Conservation (phyloP, 176 grass and related monocot species). For the Eragrostis nindensis region DNA sequence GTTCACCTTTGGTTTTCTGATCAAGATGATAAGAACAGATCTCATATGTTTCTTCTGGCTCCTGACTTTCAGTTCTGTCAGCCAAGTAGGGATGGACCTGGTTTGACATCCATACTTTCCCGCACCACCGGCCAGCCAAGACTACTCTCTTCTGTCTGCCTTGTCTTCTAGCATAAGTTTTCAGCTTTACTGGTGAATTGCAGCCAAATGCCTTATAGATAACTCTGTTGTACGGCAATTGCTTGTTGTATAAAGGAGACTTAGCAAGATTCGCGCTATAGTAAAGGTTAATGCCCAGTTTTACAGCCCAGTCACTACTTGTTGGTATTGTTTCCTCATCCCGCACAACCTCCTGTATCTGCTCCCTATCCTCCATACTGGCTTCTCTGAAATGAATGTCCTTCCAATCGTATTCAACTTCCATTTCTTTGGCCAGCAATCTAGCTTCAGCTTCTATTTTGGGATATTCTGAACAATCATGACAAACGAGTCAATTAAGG, state of each 20-base stretch:
- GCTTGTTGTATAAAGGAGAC: conserved; percentile 81
- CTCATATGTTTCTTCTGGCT: conserved; percentile 43
- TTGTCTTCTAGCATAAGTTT: conserved; percentile 51
- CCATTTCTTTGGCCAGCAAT: conserved; percentile 67
- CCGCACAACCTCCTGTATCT: conserved; percentile 53
- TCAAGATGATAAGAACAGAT: conserved; percentile 15
- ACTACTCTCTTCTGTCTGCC: conserved; percentile 68
- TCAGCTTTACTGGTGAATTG: conserved; percentile 56
- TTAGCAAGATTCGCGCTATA: conserved; percentile 91
- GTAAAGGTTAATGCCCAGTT: conserved; percentile 94
- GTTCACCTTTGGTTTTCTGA: conserved; percentile 28
- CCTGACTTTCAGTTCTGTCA: conserved; percentile 48
- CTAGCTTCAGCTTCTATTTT: conserved; percentile 93
- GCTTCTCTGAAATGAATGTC: conserved; percentile 73
- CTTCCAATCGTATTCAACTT: conserved; percentile 71
- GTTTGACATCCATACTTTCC: conserved; percentile 83
- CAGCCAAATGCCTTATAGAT: conserved; percentile 82
- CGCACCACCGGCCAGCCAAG: conserved; percentile 82
- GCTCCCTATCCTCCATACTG: conserved; percentile 58
- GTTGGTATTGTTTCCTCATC: conserved; percentile 84
- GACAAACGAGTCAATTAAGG: conserved; percentile 35
- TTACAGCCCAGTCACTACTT: conserved; percentile 91
- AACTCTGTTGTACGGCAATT: conserved; percentile 86
- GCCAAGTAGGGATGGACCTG: conserved; percentile 84
- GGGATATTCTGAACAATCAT: conserved; percentile 78